Conservation (phyloP, 306 rosid genomes). For the Corylus avellana region DNA sequence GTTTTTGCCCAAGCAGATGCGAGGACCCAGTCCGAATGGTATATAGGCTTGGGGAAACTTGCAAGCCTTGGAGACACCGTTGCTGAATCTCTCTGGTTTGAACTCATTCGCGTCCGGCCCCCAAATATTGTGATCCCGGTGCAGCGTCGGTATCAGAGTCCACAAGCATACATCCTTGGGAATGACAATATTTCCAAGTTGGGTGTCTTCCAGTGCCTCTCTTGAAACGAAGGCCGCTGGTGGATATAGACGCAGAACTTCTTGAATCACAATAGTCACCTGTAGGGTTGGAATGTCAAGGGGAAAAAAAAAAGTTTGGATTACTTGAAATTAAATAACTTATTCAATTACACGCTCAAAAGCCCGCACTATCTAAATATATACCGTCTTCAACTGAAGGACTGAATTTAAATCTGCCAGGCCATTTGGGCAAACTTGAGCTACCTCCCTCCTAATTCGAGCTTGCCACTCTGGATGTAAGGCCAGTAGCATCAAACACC, state of each 20-base stretch:
- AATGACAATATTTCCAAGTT: slow-evolving; percentile 56
- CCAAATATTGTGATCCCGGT: slow-evolving; percentile 80
- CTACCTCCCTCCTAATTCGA: slow-evolving; percentile 59
- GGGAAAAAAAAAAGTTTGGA: background rate
- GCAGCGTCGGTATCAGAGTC: slow-evolving; percentile 79
- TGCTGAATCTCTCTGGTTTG: slow-evolving; percentile 78
- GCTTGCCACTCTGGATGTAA: slow-evolving; percentile 80
- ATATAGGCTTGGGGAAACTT: slow-evolving; percentile 65
- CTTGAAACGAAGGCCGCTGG: slow-evolving; percentile 93
- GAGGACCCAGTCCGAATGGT: slow-evolving; percentile 83
- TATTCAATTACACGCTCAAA: background rate
- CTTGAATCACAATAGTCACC: slow-evolving; percentile 83
- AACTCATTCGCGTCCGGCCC: slow-evolving; percentile 78
- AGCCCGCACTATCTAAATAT: background rate
- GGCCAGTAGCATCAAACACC: slow-evolving; percentile 90
- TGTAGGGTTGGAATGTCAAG: slow-evolving; percentile 13
- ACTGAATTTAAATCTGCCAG: slow-evolving; percentile 46
- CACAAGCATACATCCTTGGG: slow-evolving; percentile 79
- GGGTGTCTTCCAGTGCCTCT: slow-evolving; percentile 72
- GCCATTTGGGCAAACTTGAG: slow-evolving; percentile 63
- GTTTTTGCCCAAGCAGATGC: slow-evolving; percentile 80
- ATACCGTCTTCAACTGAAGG: slow-evolving; percentile 64
- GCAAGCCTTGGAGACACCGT: slow-evolving; percentile 76
- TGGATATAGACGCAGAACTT: slow-evolving; percentile 78
- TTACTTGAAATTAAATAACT: background rate